Percentiles rank a stretch among this genome's conserved stretches.
phyloP scores from a whole-genome alignment of 1,284 basidiomycete genomes.

The Schizopora paradoxa region DNA sequence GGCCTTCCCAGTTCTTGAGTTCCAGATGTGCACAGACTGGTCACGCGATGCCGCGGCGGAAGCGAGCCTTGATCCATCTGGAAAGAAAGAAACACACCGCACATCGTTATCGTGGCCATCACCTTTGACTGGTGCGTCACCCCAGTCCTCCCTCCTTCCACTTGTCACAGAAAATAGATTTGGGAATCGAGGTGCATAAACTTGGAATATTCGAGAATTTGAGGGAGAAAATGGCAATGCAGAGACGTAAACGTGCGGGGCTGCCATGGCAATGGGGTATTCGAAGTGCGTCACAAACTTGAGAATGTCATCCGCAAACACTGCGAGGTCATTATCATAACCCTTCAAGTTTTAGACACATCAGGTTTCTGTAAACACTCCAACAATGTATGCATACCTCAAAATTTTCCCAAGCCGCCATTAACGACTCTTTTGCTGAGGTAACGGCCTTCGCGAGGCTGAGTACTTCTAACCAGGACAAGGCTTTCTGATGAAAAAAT shows the following conservation, averaged over 20 bases:
- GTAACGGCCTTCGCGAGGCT: conserved; percentile 19
- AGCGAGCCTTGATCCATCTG: conserved; percentile 14
- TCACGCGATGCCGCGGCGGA: conserved; percentile 14
- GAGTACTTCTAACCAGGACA: conserved; percentile 28
- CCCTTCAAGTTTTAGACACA: conserved; percentile 8
- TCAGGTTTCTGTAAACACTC: not conserved
- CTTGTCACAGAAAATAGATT: conserved; percentile 7
- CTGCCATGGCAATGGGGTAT: conserved; percentile 15
- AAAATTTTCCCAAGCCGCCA: too few relatives aligned
- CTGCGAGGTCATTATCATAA: conserved; percentile 12
- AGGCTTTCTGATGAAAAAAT: conserved; percentile 20
- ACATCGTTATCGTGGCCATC: conserved; percentile 12
- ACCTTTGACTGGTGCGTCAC: conserved; percentile 14
- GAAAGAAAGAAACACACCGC: conserved; percentile 16
- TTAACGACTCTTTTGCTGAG: conserved; percentile 1
- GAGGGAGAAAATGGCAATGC: conserved; percentile 20
- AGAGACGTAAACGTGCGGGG: conserved; percentile 24
- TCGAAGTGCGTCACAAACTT: conserved; percentile 17
- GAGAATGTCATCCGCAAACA: conserved; percentile 19
- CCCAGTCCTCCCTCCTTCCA: too few relatives aligned
- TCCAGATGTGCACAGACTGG: conserved; percentile 14
- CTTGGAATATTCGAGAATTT: conserved; percentile 9
- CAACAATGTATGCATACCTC: too few relatives aligned
- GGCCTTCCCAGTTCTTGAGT: conserved; percentile 1
- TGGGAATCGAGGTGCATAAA: not conserved